Percentiles rank a stretch among this genome's conserved stretches.
Evolutionary conservation across 2,329 filamentous ascomycete genomes (phyloP).

Genomic region (Golovinomyces cichoracearum): DNA sequence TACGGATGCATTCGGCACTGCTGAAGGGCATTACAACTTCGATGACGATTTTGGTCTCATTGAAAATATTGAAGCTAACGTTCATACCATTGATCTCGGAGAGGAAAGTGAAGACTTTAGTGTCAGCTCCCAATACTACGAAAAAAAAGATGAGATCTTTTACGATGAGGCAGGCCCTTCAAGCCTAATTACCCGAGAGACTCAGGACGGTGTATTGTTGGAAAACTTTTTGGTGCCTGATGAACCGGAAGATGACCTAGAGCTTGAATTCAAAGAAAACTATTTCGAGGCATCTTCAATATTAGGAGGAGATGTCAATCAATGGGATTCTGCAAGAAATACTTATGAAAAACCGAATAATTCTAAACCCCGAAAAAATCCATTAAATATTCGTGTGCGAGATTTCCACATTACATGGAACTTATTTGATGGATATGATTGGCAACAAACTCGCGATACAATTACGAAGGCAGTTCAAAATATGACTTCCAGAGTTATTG

Average conservation of each 20-base stretch:
- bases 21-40: constrained; percentile 35
- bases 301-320: constrained; percentile 40
- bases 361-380: constrained; percentile 34
- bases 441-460: constrained; percentile 61
- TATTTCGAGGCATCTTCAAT: constrained; percentile 43
- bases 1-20: constrained; percentile 49
- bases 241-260: constrained; percentile 23
- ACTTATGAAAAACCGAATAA: constrained; percentile 42
- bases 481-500: constrained; percentile 57
- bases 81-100: constrained; percentile 10
- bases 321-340: constrained; percentile 58
- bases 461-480: constrained; percentile 74
- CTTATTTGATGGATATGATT: constrained; percentile 91
- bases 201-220: constrained; percentile 22
- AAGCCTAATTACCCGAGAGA: constrained; percentile 16
- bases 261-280: constrained; percentile 47
- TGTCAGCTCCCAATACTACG: constrained; percentile 23
- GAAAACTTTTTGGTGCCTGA: constrained; percentile 19
- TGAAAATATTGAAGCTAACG: constrained; percentile 23
- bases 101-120: constrained; percentile 18
- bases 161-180: constrained; percentile 16
- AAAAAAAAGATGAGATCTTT: constrained; percentile 14
- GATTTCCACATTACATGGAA: constrained; percentile 95
- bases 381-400: constrained; percentile 51
- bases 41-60: constrained; percentile 33